Percentiles rank a stretch among this genome's conserved stretches.
Conservation (phyloP, 2,329 filamentous ascomycete genomes). For the Zasmidium cellare region DNA sequence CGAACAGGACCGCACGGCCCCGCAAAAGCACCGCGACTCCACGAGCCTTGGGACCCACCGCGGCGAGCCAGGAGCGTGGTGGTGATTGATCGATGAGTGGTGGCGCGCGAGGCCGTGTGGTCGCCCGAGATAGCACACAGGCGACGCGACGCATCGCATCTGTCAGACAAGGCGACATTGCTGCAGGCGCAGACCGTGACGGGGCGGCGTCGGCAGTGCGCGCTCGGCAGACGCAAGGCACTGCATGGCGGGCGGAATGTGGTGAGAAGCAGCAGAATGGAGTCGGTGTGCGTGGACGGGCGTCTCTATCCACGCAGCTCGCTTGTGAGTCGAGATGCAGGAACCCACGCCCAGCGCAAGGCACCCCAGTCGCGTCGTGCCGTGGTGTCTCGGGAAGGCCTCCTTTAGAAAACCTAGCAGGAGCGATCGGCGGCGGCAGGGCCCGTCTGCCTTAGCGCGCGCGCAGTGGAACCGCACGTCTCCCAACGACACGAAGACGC, state of each 20-base stretch:
- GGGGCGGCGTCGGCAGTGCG: background rate
- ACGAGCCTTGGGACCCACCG: background rate
- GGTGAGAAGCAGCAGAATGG: background rate
- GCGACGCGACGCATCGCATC: no score
- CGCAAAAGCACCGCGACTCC: background rate
- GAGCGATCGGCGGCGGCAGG: slow-evolving; percentile 5
- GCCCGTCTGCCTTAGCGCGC: slow-evolving; percentile 1
- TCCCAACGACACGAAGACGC: slow-evolving; percentile 10
- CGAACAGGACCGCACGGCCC: background rate
- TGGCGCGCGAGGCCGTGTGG: background rate
- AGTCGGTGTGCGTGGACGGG: background rate
- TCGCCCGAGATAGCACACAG: background rate
- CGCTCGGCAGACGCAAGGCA: background rate
- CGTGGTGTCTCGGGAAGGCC: background rate
- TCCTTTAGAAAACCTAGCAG: background rate
- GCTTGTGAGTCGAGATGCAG: slow-evolving; percentile 1
- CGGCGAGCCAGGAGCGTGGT: background rate
- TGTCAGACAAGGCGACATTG: no score
- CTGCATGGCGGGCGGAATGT: background rate
- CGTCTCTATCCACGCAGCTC: background rate
- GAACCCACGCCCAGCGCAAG: background rate
- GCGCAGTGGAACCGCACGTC: slow-evolving; percentile 16
- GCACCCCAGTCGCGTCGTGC: background rate
- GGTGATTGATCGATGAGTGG: background rate
- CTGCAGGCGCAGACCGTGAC: no score